A percentile compares a stretch with the other conserved stretches of the same genome.
phyloP scores from a whole-genome alignment of 1,284 basidiomycete genomes.

The Exobasidium cylindrosporum region DNA sequence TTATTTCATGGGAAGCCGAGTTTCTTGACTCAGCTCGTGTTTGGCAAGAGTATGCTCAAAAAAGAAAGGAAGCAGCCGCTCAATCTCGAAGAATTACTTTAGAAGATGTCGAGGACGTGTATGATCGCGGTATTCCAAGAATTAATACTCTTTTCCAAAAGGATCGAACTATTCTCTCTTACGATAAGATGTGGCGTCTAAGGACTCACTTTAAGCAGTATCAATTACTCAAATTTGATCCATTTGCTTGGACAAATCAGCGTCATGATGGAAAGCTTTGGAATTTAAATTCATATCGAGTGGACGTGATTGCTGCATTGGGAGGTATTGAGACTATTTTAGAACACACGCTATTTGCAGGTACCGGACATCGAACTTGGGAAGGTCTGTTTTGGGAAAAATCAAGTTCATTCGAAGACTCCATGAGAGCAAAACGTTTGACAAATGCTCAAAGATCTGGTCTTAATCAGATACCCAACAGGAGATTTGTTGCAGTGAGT shows the following conservation, averaged over 20 bases:
- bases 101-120: constrained; percentile 95
- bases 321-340: constrained; percentile 96
- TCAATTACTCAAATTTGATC: constrained; percentile 82
- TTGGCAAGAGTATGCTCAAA: constrained; percentile 99
- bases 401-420: constrained; percentile 82
- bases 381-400: constrained; percentile 63
- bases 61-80: constrained; percentile 96
- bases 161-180: constrained; percentile 92
- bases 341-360: constrained; percentile 97
- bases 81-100: constrained; percentile 94
- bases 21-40: constrained; percentile 97
- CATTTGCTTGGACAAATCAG: constrained; percentile 98
- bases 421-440: constrained; percentile 74
- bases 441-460: constrained; percentile 94
- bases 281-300: constrained; percentile 97
- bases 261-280: constrained; percentile 97
- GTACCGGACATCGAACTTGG: constrained; percentile 72
- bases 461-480: constrained; percentile 97
- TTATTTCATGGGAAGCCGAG: constrained; percentile 98
- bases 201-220: constrained; percentile 97
- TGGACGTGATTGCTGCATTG: constrained; percentile 97
- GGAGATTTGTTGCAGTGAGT: constrained; percentile 98
- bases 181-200: constrained; percentile 83
- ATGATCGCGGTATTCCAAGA: constrained; percentile 96
- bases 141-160: constrained; percentile 98